A percentile compares a stretch with the other conserved stretches of the same genome.
phyloP scores from a whole-genome alignment of 495 filamentous ascomycete genomes.

The Xylaria scruposa region DNA sequence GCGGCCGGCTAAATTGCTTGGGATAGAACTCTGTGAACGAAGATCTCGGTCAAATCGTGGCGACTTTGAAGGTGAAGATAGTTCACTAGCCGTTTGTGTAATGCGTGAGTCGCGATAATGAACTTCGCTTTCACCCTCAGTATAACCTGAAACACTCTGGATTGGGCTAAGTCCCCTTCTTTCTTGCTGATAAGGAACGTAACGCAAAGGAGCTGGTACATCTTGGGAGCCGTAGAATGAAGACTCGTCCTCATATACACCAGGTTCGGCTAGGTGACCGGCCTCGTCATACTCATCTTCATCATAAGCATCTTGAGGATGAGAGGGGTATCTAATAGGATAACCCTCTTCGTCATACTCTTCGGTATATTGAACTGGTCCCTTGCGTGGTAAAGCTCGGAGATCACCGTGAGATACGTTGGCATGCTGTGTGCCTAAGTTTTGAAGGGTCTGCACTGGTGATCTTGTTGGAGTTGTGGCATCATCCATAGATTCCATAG shows the following conservation, averaged over 20 bases:
- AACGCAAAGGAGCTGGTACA: constrained; percentile 61
- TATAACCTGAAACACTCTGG: constrained; percentile 84
- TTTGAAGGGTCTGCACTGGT: constrained; percentile 49
- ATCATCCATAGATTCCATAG: constrained; percentile 44
- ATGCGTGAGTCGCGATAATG: constrained; percentile 56
- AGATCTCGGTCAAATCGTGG: constrained; percentile 40
- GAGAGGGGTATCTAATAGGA: constrained; percentile 45
- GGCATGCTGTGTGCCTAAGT: constrained; percentile 55
- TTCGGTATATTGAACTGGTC: constrained; percentile 44
- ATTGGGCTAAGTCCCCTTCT: constrained; percentile 80
- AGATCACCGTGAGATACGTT: constrained; percentile 60
- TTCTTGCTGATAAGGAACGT: constrained; percentile 62
- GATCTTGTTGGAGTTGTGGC: constrained; percentile 49
- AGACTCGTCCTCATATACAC: constrained; percentile 45
- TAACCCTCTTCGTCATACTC: constrained; percentile 57
- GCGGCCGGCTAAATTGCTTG: constrained; percentile 48
- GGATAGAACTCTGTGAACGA: constrained; percentile 45
- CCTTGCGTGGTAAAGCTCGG: constrained; percentile 50
- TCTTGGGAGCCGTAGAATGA: constrained; percentile 59
- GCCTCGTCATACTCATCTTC: constrained; percentile 58
- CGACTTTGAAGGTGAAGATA: constrained; percentile 50
- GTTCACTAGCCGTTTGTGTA: constrained; percentile 53
- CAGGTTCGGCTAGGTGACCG: constrained; percentile 48
- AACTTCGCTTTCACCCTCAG: constrained; percentile 56
- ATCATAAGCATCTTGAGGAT: constrained; percentile 45